Conservation (phyloP, 1,284 basidiomycete species). For the Pyrrhoderma noxium region DNA sequence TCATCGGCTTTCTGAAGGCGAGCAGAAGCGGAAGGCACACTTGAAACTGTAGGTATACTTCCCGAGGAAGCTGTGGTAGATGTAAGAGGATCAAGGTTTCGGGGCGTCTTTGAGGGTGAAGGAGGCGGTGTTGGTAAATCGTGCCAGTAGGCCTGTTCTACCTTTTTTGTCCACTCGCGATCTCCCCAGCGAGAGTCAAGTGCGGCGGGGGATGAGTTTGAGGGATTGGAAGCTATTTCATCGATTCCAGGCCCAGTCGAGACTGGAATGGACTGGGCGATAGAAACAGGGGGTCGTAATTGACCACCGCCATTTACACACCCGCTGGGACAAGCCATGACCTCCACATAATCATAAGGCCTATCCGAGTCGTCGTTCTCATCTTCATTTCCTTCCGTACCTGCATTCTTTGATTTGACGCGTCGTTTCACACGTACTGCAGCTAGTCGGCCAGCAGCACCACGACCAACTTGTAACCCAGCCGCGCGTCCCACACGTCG, state of each 20-base stretch:
- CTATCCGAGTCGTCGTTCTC: conserved; percentile 18
- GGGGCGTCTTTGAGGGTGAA: conserved; percentile 27
- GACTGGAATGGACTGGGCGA: not conserved
- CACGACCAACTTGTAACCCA: conserved; percentile 65
- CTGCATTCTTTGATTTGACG: conserved; percentile 2
- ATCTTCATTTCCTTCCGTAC: conserved; percentile 27
- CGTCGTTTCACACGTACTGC: conserved; percentile 26
- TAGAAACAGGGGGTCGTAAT: conserved; percentile 55
- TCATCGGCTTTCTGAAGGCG: conserved; percentile 1
- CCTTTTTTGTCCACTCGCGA: conserved; percentile 71
- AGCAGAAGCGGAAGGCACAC: not conserved
- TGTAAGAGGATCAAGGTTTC: not conserved
- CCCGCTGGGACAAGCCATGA: conserved; percentile 98
- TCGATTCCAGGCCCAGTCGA: conserved; percentile 14
- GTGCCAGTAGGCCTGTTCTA: conserved; percentile 75
- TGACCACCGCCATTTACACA: conserved; percentile 99
- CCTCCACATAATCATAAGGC: conserved; percentile 93
- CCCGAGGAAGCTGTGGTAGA: not conserved
- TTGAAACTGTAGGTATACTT: not conserved
- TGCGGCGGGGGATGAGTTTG: too few relatives aligned
- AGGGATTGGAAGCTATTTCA: too few relatives aligned
- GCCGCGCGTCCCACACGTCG: conserved; percentile 84
- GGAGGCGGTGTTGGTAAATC: conserved; percentile 45
- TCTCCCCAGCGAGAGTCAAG: conserved; percentile 54
- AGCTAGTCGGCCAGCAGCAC: conserved; percentile 53